A percentile compares a stretch with the other conserved stretches of the same genome.
phyloP scores from a whole-genome alignment of 768 basidiomycete species.

The Butyriboletus loyo region DNA sequence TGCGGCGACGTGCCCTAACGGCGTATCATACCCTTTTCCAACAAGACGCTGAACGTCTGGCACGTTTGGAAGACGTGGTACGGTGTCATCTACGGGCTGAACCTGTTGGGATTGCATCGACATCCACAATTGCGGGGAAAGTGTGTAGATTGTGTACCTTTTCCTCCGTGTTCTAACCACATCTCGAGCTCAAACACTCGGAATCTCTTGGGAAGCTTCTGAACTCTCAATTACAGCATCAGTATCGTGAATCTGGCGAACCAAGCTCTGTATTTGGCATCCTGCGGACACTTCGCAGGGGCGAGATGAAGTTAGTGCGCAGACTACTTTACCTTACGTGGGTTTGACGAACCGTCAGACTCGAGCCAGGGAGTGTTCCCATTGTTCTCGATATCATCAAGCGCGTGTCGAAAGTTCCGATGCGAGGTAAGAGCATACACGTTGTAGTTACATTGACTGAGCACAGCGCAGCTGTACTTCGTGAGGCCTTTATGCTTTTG shows the following conservation, averaged over 20 bases:
- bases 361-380: conserved; percentile 18
- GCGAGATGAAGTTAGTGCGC: conserved; percentile 23
- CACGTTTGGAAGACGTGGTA: conserved; percentile 33
- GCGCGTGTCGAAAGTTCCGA: conserved; percentile 18
- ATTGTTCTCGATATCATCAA: conserved; percentile 27
- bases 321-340: background rate
- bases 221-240: conserved; percentile 20
- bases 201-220: conserved; percentile 19
- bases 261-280: conserved; percentile 5
- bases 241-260: conserved; percentile 9
- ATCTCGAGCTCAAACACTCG: conserved; percentile 22
- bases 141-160: conserved; percentile 12
- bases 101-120: conserved; percentile 6
- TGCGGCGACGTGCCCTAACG: conserved; percentile 61
- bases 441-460: conserved; percentile 13
- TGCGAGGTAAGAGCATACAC: conserved; percentile 21
- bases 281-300: conserved; percentile 23
- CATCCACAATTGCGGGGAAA: conserved; percentile 18
- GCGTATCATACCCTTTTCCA: conserved; percentile 54
- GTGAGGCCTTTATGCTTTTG: conserved; percentile 34
- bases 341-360: conserved; percentile 15
- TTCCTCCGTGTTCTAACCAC: conserved; percentile 2
- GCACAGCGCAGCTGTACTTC: conserved; percentile 27
- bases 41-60: conserved; percentile 45
- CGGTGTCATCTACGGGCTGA: conserved; percentile 10